Evolutionary conservation across 106 monocot species (phyloP).

Genomic region (Dendrobium chrysotoxum): DNA sequence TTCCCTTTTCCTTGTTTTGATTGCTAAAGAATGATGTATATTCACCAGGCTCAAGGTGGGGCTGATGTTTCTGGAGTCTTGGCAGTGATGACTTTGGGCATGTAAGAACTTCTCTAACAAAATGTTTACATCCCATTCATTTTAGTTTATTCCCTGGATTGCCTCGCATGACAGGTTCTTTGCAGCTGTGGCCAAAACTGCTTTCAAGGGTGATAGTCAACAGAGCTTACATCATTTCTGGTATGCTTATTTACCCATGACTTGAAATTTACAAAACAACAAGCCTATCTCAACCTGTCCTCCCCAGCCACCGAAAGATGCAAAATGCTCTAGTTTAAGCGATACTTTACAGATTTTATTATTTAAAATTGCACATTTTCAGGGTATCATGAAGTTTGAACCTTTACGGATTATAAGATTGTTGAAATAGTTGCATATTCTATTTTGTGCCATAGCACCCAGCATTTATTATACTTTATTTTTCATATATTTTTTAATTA

Average conservation of each 20-base stretch:
- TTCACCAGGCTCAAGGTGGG: conserved; percentile 73
- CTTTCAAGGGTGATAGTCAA: conserved; percentile 96
- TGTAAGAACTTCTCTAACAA: conserved; percentile 51
- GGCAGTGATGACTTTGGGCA: conserved; percentile 96
- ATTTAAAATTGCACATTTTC: not conserved
- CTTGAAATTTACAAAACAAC: too few relatives aligned
- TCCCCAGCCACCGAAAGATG: not conserved
- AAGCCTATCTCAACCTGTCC: too few relatives aligned
- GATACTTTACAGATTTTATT: not conserved
- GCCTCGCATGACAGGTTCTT: conserved; percentile 59
- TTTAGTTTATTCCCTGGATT: conserved; percentile 2
- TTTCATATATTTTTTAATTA: not conserved
- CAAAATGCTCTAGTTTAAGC: not conserved
- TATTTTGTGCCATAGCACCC: not conserved
- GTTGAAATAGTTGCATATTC: not conserved
- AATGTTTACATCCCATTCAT: not conserved
- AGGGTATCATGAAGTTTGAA: not conserved
- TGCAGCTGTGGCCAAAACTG: conserved; percentile 89
- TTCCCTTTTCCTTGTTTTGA: not conserved
- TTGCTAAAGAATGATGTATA: not conserved
- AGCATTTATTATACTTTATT: not conserved
- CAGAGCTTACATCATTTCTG: conserved; percentile 97
- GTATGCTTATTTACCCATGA: conserved; percentile 25
- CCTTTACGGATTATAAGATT: not conserved
- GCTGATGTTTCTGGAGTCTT: conserved; percentile 87